Conservation (phyloP, 78 protist species). For the Diacronema lutheri region DNA sequence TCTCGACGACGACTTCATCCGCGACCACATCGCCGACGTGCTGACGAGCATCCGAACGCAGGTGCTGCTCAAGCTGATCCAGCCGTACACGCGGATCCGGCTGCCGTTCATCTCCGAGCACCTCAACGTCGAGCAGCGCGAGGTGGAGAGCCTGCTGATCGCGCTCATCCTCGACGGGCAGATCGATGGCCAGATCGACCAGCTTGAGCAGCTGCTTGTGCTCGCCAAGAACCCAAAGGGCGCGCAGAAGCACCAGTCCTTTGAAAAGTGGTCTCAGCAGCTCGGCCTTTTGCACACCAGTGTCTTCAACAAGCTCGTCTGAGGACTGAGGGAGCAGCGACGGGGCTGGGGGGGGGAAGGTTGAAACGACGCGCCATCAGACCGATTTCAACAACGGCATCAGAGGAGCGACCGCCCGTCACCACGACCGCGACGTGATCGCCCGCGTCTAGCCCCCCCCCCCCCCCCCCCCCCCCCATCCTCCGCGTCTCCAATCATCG, state of each 20-base stretch:
- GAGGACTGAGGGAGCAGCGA: too few species aligned
- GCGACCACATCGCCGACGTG: constrained; percentile 78
- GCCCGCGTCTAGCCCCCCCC: too few species aligned
- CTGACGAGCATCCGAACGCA: constrained; percentile 73
- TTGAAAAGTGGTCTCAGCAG: constrained; percentile 8
- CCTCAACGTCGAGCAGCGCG: constrained; percentile 68
- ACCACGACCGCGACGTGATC: too few species aligned
- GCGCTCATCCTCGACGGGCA: constrained; percentile 81
- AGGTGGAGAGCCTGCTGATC: constrained; percentile 84
- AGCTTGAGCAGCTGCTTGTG: background rate
- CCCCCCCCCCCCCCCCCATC: too few species aligned
- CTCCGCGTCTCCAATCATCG: too few species aligned
- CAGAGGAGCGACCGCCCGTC: too few species aligned
- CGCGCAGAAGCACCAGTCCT: background rate
- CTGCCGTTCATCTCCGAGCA: constrained; percentile 78
- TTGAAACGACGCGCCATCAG: too few species aligned
- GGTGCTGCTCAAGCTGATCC: constrained; percentile 76
- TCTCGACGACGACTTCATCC: constrained; percentile 87
- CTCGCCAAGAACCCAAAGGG: background rate
- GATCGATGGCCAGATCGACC: constrained; percentile 79
- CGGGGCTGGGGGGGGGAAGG: too few species aligned
- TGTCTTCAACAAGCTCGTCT: background rate
- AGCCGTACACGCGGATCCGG: constrained; percentile 88
- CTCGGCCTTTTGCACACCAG: background rate
- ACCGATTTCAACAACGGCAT: too few species aligned